Evolutionary conservation across 2,329 filamentous ascomycete species (phyloP), one percentile per base, ranked within the genome.

Genomic region (Alternaria incomplexa): DNA sequence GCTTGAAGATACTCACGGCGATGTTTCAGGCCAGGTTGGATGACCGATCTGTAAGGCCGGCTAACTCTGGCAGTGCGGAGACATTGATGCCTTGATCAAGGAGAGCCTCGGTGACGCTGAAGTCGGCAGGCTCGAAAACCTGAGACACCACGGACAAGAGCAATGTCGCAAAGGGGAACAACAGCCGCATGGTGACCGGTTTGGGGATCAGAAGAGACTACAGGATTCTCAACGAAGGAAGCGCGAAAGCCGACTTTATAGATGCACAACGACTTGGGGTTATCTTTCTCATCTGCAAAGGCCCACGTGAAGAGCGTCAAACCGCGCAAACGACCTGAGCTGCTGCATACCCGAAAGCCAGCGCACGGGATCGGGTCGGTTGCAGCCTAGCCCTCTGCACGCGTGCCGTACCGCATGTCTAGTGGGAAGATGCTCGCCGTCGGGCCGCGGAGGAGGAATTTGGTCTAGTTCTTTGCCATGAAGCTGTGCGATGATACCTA

Each of bases 21-120:
- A 62, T 54, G 13, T 60, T 43, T 25, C 69, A 71, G 9, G 40
- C 60, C 10, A 26, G 10, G 13, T 56, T 30, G 26, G 53, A 45
- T 30, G 56, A 54, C 15, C 32, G 43, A 11, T 20, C 32, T 9
- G 15, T 26, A 22, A 65, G 53, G 15, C 43, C 47, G 4, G 61
- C 43, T 13, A 67, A 30, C 15, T 56, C 58, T 43, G 62, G 62
- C n/a, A 69, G 30, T 11, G 50, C 55, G 20, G 56, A 62, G 20
- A 66, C 52, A 52, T 72, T 55, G 46, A 64, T 45, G 11, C 63
- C 68, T 44, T 65, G 58, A 6, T 51, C 51, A 23, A 66, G 22
- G 5, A 72, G 65, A 22, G 66, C 65, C 6, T 65, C 60, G 2
- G 64, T 69, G 17, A 66, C 55, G 43, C 67, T 63, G 54, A 68